Evolutionary conservation across 805 yeast species (phyloP), one percentile per base, ranked within the genome.

Genomic region (Ogataea henricii): DNA sequence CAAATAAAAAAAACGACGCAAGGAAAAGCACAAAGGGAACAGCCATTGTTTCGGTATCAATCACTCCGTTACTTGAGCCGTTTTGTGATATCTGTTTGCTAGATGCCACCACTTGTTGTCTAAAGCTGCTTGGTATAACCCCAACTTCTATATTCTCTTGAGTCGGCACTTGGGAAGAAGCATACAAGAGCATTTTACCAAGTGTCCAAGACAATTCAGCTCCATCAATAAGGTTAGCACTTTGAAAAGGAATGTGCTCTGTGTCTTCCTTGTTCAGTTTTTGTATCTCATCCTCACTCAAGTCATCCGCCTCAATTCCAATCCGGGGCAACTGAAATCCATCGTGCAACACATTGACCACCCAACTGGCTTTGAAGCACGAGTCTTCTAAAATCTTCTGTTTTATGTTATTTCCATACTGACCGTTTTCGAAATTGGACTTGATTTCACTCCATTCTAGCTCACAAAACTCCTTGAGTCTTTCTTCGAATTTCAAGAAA

Each of bases 351-450:
- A 94, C 78, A 59, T 87, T 90, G 32, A 90, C 74, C 2, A 94
- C 90, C 98, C 99, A 94, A 48, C 88, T 82, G 4, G 97, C 95
- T 60, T 94, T 94, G 72, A 94, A 94, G 64, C 99, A 94, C 2
- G 96, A 88, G 52, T 83, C 85, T 46, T 71, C 74, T 29, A 94
- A 70, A 48, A 79, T 75, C 0, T 83, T 79, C 25, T 77, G 71
- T 2, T 79, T 73, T 20, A 87, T 71, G 27, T 75, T 72, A 14
- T 82, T 77, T 16, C 73, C 73, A 61, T 85, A 88, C 32, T 70
- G 69, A 4, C 90, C 89, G 3, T 69, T 57, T 1, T 77, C 64
- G 39, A 74, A 73, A 32, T 82, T 77, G 23, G 72, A 66, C 40
- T 72, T 67, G 22, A 85, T 64, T 0, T 67, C 60, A 2, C 64